Evolutionary conservation across 371 early-diverging fungal genomes (phyloP).

Genomic region (Funneliformis caledonium): DNA sequence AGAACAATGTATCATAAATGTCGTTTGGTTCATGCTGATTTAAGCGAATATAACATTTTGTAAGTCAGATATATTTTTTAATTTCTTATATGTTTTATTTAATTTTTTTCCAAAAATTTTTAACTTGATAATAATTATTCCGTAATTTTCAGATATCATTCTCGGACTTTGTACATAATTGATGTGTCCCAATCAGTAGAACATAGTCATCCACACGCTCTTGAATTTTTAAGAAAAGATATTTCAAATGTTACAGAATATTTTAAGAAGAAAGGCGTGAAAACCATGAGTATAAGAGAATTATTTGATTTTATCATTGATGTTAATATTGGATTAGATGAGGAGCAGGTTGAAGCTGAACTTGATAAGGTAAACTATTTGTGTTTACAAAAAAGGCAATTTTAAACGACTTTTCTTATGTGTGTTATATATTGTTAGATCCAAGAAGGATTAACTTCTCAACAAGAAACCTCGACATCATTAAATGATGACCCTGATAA

Average conservation of each 20-base stretch:
- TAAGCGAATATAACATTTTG: slow-evolving; percentile 99
- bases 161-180: slow-evolving; percentile 86
- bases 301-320: slow-evolving; percentile 92
- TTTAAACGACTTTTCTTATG: neutral
- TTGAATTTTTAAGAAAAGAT: slow-evolving; percentile 97
- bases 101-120: neutral
- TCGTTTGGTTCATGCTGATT: slow-evolving; percentile 98
- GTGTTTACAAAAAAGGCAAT: neutral
- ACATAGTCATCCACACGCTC: slow-evolving; percentile 98
- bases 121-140: neutral
- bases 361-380: slow-evolving; percentile 58
- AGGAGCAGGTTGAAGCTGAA: slow-evolving; percentile 68
- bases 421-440: slow-evolving; percentile 25
- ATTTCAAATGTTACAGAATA: slow-evolving; percentile 95
- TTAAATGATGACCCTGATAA: slow-evolving; percentile 39
- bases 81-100: neutral
- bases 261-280: slow-evolving; percentile 85
- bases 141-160: slow-evolving; percentile 69
- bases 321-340: slow-evolving; percentile 59
- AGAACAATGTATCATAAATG: slow-evolving; percentile 96
- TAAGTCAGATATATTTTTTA: slow-evolving; percentile 49
- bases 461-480: slow-evolving; percentile 14
- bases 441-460: slow-evolving; percentile 38
- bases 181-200: slow-evolving; percentile 99
- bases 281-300: slow-evolving; percentile 81